These are phyloP conservation scores for Penicillium waksmanii DNA, from an alignment of 495 filamentous ascomycete species.

Conservation along the genomic window DNA sequence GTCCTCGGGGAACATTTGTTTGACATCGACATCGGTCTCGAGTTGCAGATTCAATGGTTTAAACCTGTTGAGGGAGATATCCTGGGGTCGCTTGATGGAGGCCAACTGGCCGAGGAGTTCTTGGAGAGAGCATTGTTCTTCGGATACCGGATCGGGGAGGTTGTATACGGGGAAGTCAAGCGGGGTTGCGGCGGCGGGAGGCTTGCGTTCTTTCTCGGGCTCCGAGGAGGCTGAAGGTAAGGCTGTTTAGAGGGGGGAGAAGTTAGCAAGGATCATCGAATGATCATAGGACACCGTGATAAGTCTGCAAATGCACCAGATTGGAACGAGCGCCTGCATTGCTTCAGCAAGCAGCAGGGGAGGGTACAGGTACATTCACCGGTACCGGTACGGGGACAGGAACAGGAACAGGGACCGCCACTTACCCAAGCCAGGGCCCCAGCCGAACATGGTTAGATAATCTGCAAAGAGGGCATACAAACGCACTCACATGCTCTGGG, in stretches of 20 bases:
- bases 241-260: conserved; percentile 22
- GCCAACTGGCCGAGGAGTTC: conserved; percentile 47
- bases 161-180: conserved; percentile 54
- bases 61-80: conserved; percentile 54
- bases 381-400: conserved; percentile 4
- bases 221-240: conserved; percentile 40
- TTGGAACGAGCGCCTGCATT: not conserved
- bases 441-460: conserved; percentile 41
- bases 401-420: conserved; percentile 2
- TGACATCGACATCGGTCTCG: conserved; percentile 43
- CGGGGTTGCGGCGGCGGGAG: conserved; percentile 49
- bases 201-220: conserved; percentile 47
- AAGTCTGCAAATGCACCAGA: not conserved
- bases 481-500: conserved; percentile 18
- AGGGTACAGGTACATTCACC: not conserved
- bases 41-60: conserved; percentile 56
- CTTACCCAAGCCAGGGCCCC: conserved; percentile 43
- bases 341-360: conserved; percentile 2
- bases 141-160: conserved; percentile 28
- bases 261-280: not conserved
- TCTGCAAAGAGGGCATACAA: conserved; percentile 2
- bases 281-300: no score
- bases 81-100: conserved; percentile 55
- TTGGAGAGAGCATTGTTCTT: conserved; percentile 33
- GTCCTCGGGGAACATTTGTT: conserved; percentile 48